Conservation (phyloP, 495 filamentous ascomycete species). For the Alectoria sarmentosa region DNA sequence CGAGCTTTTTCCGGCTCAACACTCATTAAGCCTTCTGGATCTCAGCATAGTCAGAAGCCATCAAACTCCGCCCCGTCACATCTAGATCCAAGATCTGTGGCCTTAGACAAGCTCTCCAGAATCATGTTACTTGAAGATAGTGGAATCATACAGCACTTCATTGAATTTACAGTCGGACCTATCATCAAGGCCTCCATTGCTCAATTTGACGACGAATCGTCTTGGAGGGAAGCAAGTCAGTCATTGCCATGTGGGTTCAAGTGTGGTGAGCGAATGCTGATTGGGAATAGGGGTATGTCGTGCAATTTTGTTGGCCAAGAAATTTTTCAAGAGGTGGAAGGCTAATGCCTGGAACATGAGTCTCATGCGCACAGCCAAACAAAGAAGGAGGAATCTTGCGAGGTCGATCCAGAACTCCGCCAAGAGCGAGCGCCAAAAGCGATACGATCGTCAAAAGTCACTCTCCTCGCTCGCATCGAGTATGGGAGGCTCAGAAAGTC, state of each 20-base stretch:
- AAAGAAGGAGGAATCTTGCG: constrained; percentile 24
- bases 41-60: neutral
- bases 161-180: constrained; percentile 24
- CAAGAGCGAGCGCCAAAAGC: constrained; percentile 7
- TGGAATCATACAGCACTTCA: constrained; percentile 28
- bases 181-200: constrained; percentile 20
- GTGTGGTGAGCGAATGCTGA: constrained; percentile 18
- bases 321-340: constrained; percentile 24
- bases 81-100: constrained; percentile 8
- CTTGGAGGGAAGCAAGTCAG: constrained; percentile 27
- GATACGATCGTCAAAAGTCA: neutral
- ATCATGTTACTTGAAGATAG: constrained; percentile 21
- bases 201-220: constrained; percentile 25
- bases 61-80: neutral
- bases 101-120: constrained; percentile 18
- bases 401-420: constrained; percentile 22
- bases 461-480: neutral
- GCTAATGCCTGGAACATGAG: constrained; percentile 24
- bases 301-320: constrained; percentile 20
- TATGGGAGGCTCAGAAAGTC: neutral
- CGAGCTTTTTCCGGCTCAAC: neutral
- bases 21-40: neutral
- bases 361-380: constrained; percentile 24
- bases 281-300: constrained; percentile 23
- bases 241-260: neutral